phyloP scores from a whole-genome alignment of 495 filamentous ascomycete species.

The Antarctomyces pellizariae region DNA sequence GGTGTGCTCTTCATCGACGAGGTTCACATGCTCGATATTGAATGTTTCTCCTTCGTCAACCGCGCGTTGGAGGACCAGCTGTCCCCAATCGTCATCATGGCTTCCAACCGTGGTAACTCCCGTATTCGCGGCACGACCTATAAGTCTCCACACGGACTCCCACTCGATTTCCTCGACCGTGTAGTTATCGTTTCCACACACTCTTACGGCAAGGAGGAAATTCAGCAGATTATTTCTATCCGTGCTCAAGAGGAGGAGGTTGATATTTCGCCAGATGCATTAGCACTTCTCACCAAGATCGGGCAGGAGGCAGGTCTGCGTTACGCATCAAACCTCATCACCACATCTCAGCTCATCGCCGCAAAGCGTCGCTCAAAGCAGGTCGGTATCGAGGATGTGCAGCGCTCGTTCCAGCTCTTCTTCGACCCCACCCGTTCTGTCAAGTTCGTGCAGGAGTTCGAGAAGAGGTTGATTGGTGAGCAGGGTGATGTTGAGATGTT shows the following conservation, averaged over 20 bases:
- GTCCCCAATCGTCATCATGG: constrained; percentile 97
- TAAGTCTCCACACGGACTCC: constrained; percentile 74
- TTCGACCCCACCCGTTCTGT: constrained; percentile 74
- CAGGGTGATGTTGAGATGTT: constrained; percentile 52
- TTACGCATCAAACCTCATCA: constrained; percentile 91
- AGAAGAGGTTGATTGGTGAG: constrained; percentile 81
- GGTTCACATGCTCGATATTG: constrained; percentile 98
- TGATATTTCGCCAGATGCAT: constrained; percentile 66
- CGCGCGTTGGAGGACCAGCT: constrained; percentile 83
- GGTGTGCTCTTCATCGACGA: constrained; percentile 98
- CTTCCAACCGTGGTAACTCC: constrained; percentile 89
- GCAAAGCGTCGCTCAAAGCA: constrained; percentile 57
- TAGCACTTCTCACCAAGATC: constrained; percentile 84
- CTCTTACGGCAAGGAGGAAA: constrained; percentile 64
- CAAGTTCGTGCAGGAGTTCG: constrained; percentile 70
- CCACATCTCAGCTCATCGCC: constrained; percentile 60
- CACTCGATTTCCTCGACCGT: constrained; percentile 88
- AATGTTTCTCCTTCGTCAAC: constrained; percentile 97
- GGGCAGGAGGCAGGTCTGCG: constrained; percentile 78
- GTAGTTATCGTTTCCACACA: constrained; percentile 93
- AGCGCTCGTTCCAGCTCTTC: constrained; percentile 81
- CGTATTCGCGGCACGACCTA: constrained; percentile 83
- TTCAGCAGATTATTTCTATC: constrained; percentile 73
- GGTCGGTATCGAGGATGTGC: constrained; percentile 69
- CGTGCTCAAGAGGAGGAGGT: constrained; percentile 90